Evolutionary conservation across 2,329 filamentous ascomycete species (phyloP).

Genomic region (Fusarium sp.): DNA sequence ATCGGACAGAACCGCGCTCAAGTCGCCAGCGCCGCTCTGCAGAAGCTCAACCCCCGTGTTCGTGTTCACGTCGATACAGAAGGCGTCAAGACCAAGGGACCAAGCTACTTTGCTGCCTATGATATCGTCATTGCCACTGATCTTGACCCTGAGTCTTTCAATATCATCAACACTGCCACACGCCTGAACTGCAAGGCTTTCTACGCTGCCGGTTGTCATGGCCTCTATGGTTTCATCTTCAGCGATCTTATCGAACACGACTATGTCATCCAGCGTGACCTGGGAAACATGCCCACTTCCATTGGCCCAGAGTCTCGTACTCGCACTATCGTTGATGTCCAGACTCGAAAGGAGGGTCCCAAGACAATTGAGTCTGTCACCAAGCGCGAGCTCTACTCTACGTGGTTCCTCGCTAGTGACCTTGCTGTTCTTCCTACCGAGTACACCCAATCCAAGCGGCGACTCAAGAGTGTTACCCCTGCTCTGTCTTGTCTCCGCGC

Average conservation of each 20-base stretch:
- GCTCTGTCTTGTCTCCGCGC: conserved; percentile 87
- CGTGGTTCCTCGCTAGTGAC: conserved; percentile 84
- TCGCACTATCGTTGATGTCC: conserved; percentile 76
- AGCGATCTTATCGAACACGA: conserved; percentile 91
- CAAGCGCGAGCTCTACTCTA: conserved; percentile 90
- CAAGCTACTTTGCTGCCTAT: conserved; percentile 80
- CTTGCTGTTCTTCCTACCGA: conserved; percentile 77
- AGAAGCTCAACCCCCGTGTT: conserved; percentile 90
- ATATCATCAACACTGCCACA: conserved; percentile 85
- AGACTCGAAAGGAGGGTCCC: conserved; percentile 72
- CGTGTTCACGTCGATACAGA: conserved; percentile 75
- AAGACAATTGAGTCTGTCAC: conserved; percentile 87
- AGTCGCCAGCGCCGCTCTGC: conserved; percentile 80
- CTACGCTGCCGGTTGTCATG: conserved; percentile 88
- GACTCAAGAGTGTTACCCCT: conserved; percentile 80
- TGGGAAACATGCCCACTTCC: conserved; percentile 75
- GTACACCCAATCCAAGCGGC: conserved; percentile 72
- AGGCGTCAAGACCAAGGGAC: conserved; percentile 72
- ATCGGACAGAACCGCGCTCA: conserved; percentile 86
- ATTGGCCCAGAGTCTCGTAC: conserved; percentile 77
- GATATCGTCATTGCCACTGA: conserved; percentile 92
- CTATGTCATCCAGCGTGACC: conserved; percentile 86
- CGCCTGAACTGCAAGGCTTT: conserved; percentile 82
- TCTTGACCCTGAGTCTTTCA: conserved; percentile 77
- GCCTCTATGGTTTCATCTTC: conserved; percentile 95